phyloP scores from a whole-genome alignment of 73 alveolate genomes.

The Stentor coeruleus region DNA sequence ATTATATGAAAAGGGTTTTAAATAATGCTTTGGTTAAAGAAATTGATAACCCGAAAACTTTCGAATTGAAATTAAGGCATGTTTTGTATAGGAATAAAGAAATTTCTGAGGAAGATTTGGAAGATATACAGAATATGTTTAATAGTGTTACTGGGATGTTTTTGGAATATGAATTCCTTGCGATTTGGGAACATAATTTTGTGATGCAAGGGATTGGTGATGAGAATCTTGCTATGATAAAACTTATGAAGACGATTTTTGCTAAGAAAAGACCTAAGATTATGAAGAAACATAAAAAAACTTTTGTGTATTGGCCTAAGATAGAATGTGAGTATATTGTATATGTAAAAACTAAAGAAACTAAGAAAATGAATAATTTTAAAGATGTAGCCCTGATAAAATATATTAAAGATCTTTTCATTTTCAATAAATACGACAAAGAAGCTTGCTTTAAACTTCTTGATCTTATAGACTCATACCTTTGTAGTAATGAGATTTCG shows the following conservation, averaged over 20 bases:
- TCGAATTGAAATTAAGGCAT: background rate
- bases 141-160: background rate
- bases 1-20: background rate
- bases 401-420: background rate
- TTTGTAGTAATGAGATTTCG: background rate
- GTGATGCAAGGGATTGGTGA: background rate
- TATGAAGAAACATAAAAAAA: background rate
- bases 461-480: background rate
- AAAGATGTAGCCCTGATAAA: background rate
- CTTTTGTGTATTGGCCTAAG: too few species aligned
- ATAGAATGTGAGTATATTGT: background rate
- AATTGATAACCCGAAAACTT: background rate
- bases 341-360: too few species aligned
- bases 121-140: background rate
- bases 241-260: background rate
- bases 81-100: background rate
- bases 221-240: background rate
- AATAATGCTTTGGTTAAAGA: background rate
- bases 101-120: background rate
- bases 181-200: background rate
- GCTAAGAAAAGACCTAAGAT: background rate
- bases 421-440: background rate
- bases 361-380: too few species aligned
- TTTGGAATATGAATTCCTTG: background rate
- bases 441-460: background rate